Base-by-base conservation (phyloP, 257 asterid genomes). In the Capsicum chinense region DNA sequence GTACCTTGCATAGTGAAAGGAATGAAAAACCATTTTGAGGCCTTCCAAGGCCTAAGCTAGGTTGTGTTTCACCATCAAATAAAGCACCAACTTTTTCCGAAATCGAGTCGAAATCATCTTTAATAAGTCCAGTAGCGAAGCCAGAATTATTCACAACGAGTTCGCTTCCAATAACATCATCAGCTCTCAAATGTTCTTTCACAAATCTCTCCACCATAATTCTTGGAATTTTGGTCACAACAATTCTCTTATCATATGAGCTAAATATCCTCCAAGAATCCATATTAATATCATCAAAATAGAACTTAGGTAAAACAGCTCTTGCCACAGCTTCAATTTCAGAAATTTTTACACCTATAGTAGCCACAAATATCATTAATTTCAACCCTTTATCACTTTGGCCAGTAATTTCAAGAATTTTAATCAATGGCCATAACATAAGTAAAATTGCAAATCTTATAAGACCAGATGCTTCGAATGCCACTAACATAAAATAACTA, bases 291-390 rank as follows among this genome's bases (percentile, higher is more conserved):
- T 96, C 98, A 67, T 96, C 98, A 17, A 88, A 82, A 70, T 88
- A 93, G 79, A 96, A 96, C 85, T 92, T 96, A 0, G 98, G 97
- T 86, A 96, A 79, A 56, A 96, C 98, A 4, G 99, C 98, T 50
- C 97, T 90, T 0, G 98, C 88, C 64, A 92, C 98, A 0, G 93
- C 92, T 57, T 96, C 95, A 50, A 96, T 90, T 89, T 96, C 97
- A 0, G 89, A 73, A 7, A 89, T 37, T n/a, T 87, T 92, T 19
- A 93, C 90, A 0, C 99, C 97, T 1, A 59, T 87, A 5, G 94
- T 93, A 48, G 98, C 95, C 4, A 88, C 91, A 56, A 96, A 94
- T 7, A 94, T 85, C 35, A 88, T 86, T 56, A 96, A 85, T 90
- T 87, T 93, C 5, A 95, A 90, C 58, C 94, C 98, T 1, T 73